Base-by-base conservation (phyloP, 108 stramenopile genomes). In the Cafeteria roenbergensis region DNA sequence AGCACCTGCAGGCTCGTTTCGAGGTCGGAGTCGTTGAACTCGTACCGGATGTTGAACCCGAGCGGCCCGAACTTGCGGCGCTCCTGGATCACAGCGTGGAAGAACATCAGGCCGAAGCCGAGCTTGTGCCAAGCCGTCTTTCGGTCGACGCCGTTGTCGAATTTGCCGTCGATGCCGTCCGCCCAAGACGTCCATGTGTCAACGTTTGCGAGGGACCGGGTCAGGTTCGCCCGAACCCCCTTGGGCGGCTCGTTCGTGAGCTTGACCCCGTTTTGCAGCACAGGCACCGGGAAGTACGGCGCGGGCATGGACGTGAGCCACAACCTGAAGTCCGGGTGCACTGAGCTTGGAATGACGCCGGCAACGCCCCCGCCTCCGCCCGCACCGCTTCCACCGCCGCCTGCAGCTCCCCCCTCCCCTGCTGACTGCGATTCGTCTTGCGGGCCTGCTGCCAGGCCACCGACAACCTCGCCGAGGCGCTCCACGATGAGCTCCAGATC, bases 11-110 rank as follows among this genome's bases (percentile, higher is more conserved):
- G 73, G 35, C 68, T 71, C 26, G 83, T 84, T 42, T 82, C 81
- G 24, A 84, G 65, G 54, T 84, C 83, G 9, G 75, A 74, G 55
- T 84, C 83, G 58, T 84, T 81, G 67, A 84, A 84, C 26, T 79
- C 83, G 56, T 84, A 84, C 51, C 75, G 66, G 57, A 82, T 84
- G 54, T 84, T 84, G 81, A 81, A 84, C 12, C 83, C 83, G 55
- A 84, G 56, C 50, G 83, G 81, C 0, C 83, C 83, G 48, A 84
- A 84, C 74, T 84, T 84, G 31, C 83, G 66, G 33, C 83, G 67
- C 68, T 84, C 83, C 65, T 81, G 73, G 9, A 84, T 72, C 53
- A 80, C 76, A 27, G 81, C 83, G 69, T 84, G 83, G 78, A 84
- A 84, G 66, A 84, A 80, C 29, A 66, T 57, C 4, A 84, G 61